Conservation (phyloP, 2,329 filamentous ascomycete genomes). For the Shiraia bambusicola region DNA sequence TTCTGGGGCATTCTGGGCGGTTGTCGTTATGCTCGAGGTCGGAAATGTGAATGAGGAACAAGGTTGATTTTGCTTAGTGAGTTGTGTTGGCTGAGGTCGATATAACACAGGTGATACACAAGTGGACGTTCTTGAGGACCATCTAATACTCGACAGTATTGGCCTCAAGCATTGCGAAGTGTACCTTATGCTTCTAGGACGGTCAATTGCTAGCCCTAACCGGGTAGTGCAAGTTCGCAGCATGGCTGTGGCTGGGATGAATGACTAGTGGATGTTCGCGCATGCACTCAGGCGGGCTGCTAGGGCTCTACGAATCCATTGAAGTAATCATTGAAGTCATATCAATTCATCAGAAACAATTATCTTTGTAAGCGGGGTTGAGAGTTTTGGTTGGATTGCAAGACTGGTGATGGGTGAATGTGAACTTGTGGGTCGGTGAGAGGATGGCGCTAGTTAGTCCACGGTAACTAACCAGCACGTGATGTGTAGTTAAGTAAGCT, state of each 20-base stretch:
- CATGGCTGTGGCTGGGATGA: neutral
- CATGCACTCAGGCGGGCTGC: no score
- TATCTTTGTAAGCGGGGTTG: no score
- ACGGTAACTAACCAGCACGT: slow-evolving; percentile 17
- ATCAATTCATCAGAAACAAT: no score
- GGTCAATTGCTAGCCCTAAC: neutral
- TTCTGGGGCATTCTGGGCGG: slow-evolving; percentile 12
- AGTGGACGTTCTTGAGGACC: no score
- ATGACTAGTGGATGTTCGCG: neutral
- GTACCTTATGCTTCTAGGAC: no score
- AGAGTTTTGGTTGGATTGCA: no score
- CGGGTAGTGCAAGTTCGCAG: neutral
- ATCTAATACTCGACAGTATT: no score
- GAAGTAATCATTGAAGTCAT: no score
- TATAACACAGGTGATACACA: slow-evolving; percentile 4
- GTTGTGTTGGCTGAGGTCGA: slow-evolving; percentile 12
- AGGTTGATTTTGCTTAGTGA: slow-evolving; percentile 4
- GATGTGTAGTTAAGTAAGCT: slow-evolving; percentile 3
- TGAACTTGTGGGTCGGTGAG: slow-evolving; percentile 4
- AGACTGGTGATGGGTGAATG: neutral
- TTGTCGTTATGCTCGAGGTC: slow-evolving; percentile 17
- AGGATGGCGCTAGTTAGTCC: slow-evolving; percentile 12
- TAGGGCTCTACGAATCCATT: no score
- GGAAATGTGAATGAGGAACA: neutral
- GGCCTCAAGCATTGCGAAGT: no score